Evolutionary conservation across 2,329 filamentous ascomycete species (phyloP).

Genomic region (Claviceps sorghi): DNA sequence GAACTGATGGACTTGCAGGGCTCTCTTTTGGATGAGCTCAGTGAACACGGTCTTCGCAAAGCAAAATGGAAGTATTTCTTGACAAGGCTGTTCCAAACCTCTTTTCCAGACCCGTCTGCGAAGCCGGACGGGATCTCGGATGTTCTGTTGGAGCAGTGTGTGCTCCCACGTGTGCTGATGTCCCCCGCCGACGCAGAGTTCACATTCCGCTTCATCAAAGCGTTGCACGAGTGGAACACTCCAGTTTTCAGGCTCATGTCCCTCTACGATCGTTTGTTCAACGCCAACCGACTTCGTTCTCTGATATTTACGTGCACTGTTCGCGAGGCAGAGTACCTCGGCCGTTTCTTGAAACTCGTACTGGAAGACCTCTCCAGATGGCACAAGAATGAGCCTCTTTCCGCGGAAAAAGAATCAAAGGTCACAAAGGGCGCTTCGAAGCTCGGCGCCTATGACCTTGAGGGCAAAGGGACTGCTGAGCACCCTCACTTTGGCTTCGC

Average conservation of each 20-base stretch:
- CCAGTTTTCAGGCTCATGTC: conserved; percentile 78
- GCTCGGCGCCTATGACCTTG: conserved; percentile 68
- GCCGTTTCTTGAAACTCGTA: conserved; percentile 72
- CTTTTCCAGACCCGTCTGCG: conserved; percentile 56
- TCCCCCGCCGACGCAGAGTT: conserved; percentile 83
- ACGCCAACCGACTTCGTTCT: conserved; percentile 61
- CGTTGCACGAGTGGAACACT: conserved; percentile 70
- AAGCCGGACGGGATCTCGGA: conserved; percentile 57
- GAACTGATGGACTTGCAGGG: conserved; percentile 54
- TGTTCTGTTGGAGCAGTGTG: conserved; percentile 73
- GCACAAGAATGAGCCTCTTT: conserved; percentile 60
- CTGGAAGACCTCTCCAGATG: conserved; percentile 68
- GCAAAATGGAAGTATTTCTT: conserved; percentile 54
- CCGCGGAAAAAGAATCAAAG: conserved; percentile 18
- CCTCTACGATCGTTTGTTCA: conserved; percentile 72
- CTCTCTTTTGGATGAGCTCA: conserved; percentile 58
- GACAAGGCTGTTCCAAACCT: conserved; percentile 59
- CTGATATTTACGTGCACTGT: conserved; percentile 84
- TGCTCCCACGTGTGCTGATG: conserved; percentile 73
- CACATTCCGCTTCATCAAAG: conserved; percentile 72
- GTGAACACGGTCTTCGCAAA: conserved; percentile 52
- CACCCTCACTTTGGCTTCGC: conserved; percentile 62
- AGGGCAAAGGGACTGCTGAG: conserved; percentile 42
- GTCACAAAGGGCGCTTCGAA: conserved; percentile 33
- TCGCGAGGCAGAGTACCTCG: conserved; percentile 84